Evolutionary conservation across 768 basidiomycete genomes (phyloP).

Genomic region (Rhizopogon rudus): DNA sequence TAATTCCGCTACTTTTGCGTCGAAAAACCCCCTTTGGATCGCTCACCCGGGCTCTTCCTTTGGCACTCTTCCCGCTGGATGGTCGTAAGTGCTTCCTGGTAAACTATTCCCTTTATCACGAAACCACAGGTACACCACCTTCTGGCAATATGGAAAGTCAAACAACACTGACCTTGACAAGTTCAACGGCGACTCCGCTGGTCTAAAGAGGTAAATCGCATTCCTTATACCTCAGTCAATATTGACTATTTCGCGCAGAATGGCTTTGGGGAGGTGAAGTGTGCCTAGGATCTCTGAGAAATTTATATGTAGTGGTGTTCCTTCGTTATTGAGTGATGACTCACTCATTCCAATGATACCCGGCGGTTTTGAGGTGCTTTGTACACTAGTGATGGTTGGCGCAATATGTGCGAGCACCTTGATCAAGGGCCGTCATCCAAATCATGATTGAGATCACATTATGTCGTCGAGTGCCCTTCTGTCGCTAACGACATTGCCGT

Average conservation of each 20-base stretch:
- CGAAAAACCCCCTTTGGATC: constrained; percentile 32
- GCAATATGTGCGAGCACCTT: neutral
- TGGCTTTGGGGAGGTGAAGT: constrained; percentile 11
- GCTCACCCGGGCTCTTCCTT: constrained; percentile 27
- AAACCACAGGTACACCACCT: neutral
- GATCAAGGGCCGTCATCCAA: neutral
- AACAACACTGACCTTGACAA: neutral
- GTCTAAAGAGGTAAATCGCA: neutral
- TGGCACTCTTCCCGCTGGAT: constrained; percentile 32
- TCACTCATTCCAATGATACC: neutral
- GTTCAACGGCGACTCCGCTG: neutral
- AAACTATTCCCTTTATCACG: neutral
- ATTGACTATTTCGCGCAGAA: constrained; percentile 4
- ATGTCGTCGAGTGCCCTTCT: too few relatives aligned
- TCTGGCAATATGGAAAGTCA: neutral
- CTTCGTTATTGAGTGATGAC: neutral
- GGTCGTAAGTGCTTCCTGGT: constrained; percentile 17
- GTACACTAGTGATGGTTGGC: neutral
- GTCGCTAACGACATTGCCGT: neutral
- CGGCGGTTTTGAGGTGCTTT: neutral
- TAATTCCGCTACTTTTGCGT: constrained; percentile 27
- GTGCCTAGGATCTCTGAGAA: neutral
- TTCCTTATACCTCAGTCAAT: neutral
- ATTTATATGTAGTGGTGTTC: too few relatives aligned
- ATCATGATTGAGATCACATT: neutral